These are phyloP conservation scores for Fusarium protoensiforme DNA, from an alignment of 2,329 filamentous ascomycete genomes.

Conservation along the genomic window DNA sequence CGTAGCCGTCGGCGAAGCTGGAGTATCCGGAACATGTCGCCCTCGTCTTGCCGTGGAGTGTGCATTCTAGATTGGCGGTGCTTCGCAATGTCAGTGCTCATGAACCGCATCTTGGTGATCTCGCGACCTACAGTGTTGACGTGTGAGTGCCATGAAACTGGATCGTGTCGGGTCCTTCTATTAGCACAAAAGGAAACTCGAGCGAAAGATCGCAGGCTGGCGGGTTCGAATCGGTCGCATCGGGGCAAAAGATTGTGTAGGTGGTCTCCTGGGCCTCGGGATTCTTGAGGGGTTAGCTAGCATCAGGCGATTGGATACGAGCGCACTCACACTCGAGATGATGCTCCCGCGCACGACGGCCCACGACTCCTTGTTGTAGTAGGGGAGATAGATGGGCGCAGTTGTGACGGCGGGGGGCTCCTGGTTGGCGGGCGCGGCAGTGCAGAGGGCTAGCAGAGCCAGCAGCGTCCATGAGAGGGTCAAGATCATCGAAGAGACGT, in stretches of 20 bases:
- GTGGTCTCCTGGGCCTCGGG: conserved; percentile 51
- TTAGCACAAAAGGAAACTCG: conserved; percentile 59
- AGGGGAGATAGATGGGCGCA: conserved; percentile 58
- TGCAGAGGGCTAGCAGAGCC: conserved; percentile 41
- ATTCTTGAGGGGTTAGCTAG: conserved; percentile 32
- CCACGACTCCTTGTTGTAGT: conserved; percentile 56
- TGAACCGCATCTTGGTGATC: too few species aligned
- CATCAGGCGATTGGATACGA: neutral
- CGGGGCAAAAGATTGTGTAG: conserved; percentile 62
- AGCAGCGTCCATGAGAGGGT: conserved; percentile 33
- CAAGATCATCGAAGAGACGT: conserved; percentile 23
- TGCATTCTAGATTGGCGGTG: conserved; percentile 57
- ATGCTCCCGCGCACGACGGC: conserved; percentile 58
- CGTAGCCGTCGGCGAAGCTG: conserved; percentile 54
- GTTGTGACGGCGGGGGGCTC: conserved; percentile 48
- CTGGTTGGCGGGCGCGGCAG: conserved; percentile 31
- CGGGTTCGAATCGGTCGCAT: conserved; percentile 52
- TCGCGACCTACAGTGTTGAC: conserved; percentile 53
- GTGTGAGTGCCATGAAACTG: conserved; percentile 56
- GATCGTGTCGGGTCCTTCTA: conserved; percentile 58
- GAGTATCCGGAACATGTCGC: conserved; percentile 62
- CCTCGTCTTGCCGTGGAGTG: conserved; percentile 53
- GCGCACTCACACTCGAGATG: conserved; percentile 52
- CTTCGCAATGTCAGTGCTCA: conserved; percentile 41
- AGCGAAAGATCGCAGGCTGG: conserved; percentile 56